Base-by-base conservation (phyloP, 208 protist genomes). In the Crithidia sp. region DNA sequence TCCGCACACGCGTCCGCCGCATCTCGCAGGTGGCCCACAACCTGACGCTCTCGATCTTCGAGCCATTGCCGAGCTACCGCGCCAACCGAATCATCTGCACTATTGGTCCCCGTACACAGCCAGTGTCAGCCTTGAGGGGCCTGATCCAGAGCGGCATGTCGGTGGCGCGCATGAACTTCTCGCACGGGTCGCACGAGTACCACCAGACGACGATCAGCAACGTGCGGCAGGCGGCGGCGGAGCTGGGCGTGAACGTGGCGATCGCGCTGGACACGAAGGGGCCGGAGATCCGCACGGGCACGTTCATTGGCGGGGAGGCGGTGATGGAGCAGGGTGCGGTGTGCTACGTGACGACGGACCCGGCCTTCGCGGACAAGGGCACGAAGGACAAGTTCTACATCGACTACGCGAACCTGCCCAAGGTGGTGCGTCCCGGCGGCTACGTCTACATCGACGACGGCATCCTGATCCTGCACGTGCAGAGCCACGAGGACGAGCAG, bases 191-290 rank as follows among this genome's bases (percentile, higher is more conserved):
- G 45, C 89, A 99, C 76, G 97, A 98, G 86, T 99, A 96, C 83
- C 98, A 99, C 86, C 88, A 85, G 57, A 76, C 69, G 50, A 98
- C 97, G 8, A 98, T 99, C 74, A 87, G 94, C 74, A 99, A 99
- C 77, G 83, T 98, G 55, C 94, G 98, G 64, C 64, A 91, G 67
- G 90, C 92, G 2, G 91, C 95, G 9, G 87, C 89, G n/a, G 89
- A 96, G 62, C 85, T 96, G 39, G 94, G 91, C 47, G 68, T 89
- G 43, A 90, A 93, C 67, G 89, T 98, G 73, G 97, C 89, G 59
- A 98, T 99, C 64, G 97, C 98, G 58, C 90, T 99, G 6, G 98
- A 99, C 86, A 99, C 98, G 45, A 98, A 98, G 82, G 98, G 97
- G 17, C 98, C 98, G 37, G 97, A 99, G 77, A 99, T 99, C 71